These are phyloP conservation scores for Aspergillus diversus DNA, from an alignment of 495 filamentous ascomycete species.

Conservation along the genomic window DNA sequence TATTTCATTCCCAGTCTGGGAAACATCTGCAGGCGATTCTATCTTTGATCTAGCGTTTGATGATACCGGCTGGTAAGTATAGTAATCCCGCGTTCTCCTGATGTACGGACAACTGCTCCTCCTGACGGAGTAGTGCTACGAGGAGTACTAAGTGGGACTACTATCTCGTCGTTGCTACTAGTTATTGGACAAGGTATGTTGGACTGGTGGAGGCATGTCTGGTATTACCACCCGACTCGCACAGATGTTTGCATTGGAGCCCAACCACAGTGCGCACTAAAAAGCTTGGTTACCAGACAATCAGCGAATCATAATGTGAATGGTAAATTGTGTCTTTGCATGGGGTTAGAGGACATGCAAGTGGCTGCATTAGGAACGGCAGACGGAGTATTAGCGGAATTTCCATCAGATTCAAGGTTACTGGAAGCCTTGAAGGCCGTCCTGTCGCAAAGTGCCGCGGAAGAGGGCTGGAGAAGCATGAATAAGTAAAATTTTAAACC, in stretches of 20 bases:
- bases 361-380: slow-evolving; percentile 14
- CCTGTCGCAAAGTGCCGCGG: too few relatives aligned
- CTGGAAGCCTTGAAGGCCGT: neutral
- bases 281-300: slow-evolving; percentile 20
- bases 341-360: slow-evolving; percentile 4
- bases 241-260: slow-evolving; percentile 5
- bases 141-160: too few relatives aligned
- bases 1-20: neutral
- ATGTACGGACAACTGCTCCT: too few relatives aligned
- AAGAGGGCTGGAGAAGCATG: too few relatives aligned
- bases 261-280: slow-evolving; percentile 9
- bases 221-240: neutral
- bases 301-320: slow-evolving; percentile 2
- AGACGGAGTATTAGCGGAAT: slow-evolving; percentile 16
- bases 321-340: neutral
- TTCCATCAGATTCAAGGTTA: too few relatives aligned
- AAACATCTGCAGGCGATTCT: slow-evolving; percentile 12
- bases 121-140: too few relatives aligned
- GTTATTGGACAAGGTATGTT: neutral
- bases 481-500: neutral
- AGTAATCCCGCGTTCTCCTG: neutral
- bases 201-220: neutral
- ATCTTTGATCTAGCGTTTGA: slow-evolving; percentile 12
- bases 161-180: too few relatives aligned
- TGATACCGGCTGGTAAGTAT: neutral